phyloP scores from a whole-genome alignment of 2,329 filamentous ascomycete species.

The Ophiostoma piceae region DNA sequence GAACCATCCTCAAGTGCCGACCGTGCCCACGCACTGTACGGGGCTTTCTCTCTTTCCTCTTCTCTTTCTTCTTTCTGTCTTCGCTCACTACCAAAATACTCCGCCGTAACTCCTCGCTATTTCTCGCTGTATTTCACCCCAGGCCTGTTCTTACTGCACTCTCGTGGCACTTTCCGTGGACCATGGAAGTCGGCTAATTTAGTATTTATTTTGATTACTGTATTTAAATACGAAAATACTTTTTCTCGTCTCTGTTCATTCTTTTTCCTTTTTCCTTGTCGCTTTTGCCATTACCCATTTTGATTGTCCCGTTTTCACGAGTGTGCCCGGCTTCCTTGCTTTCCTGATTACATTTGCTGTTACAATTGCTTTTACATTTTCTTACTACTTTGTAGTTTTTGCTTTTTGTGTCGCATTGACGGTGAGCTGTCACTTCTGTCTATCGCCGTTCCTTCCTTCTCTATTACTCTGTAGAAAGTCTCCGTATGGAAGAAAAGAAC shows the following conservation, averaged over 20 bases:
- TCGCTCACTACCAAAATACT: not conserved
- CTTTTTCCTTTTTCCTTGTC: not conserved
- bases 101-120: constrained; percentile 3
- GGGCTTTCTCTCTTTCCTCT: not conserved
- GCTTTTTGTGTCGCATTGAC: not conserved
- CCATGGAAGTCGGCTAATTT: not conserved
- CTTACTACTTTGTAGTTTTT: not conserved
- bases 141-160: not conserved
- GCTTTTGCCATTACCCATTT: not conserved
- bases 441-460: not conserved
- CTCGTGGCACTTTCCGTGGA: too few species aligned
- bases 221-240: not conserved
- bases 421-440: constrained; percentile 1
- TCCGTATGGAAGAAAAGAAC: not conserved
- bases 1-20: constrained; percentile 15
- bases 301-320: not conserved
- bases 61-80: too few species aligned
- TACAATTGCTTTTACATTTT: too few species aligned
- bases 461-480: not conserved
- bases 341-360: not conserved
- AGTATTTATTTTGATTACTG: not conserved
- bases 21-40: constrained; percentile 11
- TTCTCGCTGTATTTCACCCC: constrained; percentile 6
- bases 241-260: not conserved
- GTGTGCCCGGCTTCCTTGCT: not conserved